These are phyloP conservation scores for Diaporthe amygdali DNA, from an alignment of 2,329 filamentous ascomycete species.

Conservation along the genomic window DNA sequence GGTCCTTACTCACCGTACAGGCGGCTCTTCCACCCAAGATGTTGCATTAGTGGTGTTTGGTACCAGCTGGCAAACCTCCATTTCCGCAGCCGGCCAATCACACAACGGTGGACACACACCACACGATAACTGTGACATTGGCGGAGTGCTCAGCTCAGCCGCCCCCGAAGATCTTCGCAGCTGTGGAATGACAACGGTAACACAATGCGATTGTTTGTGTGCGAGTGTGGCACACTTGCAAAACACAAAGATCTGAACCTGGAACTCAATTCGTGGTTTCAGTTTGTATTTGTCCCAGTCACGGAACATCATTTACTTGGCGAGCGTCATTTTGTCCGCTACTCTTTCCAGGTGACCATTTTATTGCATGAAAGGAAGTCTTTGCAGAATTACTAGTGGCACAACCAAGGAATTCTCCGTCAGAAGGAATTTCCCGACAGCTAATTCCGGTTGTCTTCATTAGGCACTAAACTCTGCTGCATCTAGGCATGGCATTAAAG, in stretches of 20 bases:
- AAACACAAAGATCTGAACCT: not conserved
- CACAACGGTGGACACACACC: not conserved
- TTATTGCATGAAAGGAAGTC: not conserved
- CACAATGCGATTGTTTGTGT: not conserved
- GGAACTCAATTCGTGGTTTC: not conserved
- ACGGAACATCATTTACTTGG: not conserved
- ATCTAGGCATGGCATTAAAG: not conserved
- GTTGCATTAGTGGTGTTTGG: not conserved
- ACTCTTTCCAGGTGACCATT: not conserved
- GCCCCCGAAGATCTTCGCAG: not conserved
- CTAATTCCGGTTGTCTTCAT: not conserved
- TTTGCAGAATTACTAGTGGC: not conserved
- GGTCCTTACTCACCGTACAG: not conserved
- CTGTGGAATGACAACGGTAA: not conserved
- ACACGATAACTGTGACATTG: not conserved
- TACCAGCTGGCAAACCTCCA: not conserved
- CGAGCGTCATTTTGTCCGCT: too few relatives aligned
- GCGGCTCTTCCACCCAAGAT: not conserved
- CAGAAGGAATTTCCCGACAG: not conserved
- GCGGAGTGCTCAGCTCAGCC: not conserved
- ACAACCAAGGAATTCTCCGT: not conserved
- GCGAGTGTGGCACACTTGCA: not conserved
- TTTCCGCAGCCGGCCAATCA: too few relatives aligned
- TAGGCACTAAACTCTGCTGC: not conserved
- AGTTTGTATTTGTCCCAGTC: not conserved